Base-by-base conservation (phyloP, 1,139 yeast genomes). In the Meyerozyma athensensis region DNA sequence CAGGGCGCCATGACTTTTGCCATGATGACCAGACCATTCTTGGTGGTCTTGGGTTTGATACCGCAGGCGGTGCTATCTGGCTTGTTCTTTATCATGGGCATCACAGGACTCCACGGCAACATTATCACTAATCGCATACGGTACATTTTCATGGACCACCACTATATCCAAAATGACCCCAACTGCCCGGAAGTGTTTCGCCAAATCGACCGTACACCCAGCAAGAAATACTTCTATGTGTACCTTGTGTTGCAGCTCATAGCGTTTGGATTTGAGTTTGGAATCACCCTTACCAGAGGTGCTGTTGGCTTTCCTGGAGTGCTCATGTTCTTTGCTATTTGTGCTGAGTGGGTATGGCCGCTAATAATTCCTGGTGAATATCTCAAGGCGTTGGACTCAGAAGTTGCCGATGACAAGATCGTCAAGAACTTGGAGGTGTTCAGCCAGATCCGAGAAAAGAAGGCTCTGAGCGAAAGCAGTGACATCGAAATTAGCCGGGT, bases 271-370 rank as follows among this genome's bases (percentile, higher is more conserved):
- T 84, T 79, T 0, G 97, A 92, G 54, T 83, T 87, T 47, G 95
- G 81, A 0, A 89, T 92, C 26, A 85, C 95, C 0, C 77, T 83
- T 54, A 86, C 96, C 0, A 79, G 73, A 42, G 97, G 92, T 0
- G 97, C 98, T 0, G 89, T 92, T 26, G 97, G 96, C 2, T 92
- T 92, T 53, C 98, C 98, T 0, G 85, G 87, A 1, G 87, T 90
- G 0, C 63, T 92, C 38, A 46, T 71, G 50, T 56, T 68, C 38
- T 68, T 68, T 45, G 72, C 92, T 35, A 53, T 71, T 16, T 73
- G 87, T 38, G 86, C 86, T 40, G 77, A 77, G 24, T 67, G 89
- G 52, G 75, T 86, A 0, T 81, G 92, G 65, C 87, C 86, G 0
- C 57, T 58, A 39, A 53, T 84, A 6, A 83, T 90, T 39, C 81